Evolutionary conservation across 176 grass and related monocot species (phyloP), one percentile per base, ranked within the genome.

Genomic region (Triticum aestivum): DNA sequence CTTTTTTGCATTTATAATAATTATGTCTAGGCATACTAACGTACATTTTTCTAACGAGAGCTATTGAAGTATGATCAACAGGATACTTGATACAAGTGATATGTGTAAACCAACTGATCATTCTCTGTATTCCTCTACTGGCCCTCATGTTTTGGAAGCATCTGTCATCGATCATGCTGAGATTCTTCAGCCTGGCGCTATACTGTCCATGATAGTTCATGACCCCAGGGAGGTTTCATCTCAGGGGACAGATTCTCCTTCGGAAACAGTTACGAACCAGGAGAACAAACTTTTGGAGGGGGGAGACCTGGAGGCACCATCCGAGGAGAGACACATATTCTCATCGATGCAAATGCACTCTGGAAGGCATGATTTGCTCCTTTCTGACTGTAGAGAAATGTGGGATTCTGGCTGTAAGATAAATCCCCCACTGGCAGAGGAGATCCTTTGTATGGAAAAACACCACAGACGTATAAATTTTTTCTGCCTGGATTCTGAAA

Each of bases 171-270:
- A 90, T 79, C 75, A 84, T 69, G 73, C 85, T 42, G 88, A 88
- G 37, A 76, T 88, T 75, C 88, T 98, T 91, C 82, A 91, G 18
- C 79, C 86, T 3, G 86, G 83, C 86, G 84, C 69, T 84, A 92
- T 98, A 86, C 26, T 95, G 80, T 86, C 93, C 74, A 86, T 98
- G 88, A 68, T 79, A 66, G 91, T 92, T 84, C 74, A 64, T 92
- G 93, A 98, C 80, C 93, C 96, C n/a, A 89, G 96, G 79, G 86
- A 92, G 68, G 75, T 88, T 39, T 86, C 88, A 63, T 61, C 34
- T 61, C 37, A 88, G 73, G 49, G 26, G 70, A 58, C n/a, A 70
- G 44, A 69, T 44, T 77, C 67, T 54, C 71, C 61, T 68, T 82
- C 37, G 74, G 67, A 86, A 52, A 70, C 39, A 27, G 76, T 83